Base-by-base conservation (phyloP, 2,329 filamentous ascomycete species). In the Cladosporium sp. region DNA sequence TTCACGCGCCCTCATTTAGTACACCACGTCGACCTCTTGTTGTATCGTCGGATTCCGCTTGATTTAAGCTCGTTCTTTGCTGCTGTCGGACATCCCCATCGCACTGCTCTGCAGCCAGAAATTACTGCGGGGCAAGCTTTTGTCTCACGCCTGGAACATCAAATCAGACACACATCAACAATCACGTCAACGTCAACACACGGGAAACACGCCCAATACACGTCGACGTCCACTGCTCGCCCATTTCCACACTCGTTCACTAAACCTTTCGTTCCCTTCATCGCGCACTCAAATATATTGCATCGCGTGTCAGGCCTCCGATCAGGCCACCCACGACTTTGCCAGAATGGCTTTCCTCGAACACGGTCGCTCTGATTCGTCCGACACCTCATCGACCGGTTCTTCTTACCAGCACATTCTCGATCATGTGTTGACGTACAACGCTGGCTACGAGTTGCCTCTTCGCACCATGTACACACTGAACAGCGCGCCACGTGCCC, bases 391-490 rank as follows among this genome's bases (percentile, higher is more conserved):
- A 42, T 79, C 67, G 71, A 75, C 60, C 78, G 80, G 78, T 60
- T 70, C 70, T 2, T 59, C 70, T 13, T 72, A 73, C 59, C 68
- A 70, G 53, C 65, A 72, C 58, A 82, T 85, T 60, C 75, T 84
- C 50, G 82, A 84, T 58, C 82, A 84, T 68, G 77, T 85, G 58
- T 72, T 86, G 54, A 79, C 80, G 58, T 84, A 86, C 66, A 83
- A 83, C 8, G 79, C 78, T 65, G 81, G 77, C 64, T 87, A 87
- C 66, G 85, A 87, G 65, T 83, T 87, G 32, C 85, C 85, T 19
- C 76, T 88, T 25, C 81, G 84, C 58, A 86, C 83, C 61, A 87
- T 87, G 82, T 87, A 87, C 74, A 80, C 80, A 24, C 77, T 88
- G 69, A 88, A 88, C 67, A 84, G 80, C 60, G 79, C 80, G 17